Evolutionary conservation across 2,329 filamentous ascomycete genomes (phyloP).

Genomic region (Thielaviopsis euricoi): DNA sequence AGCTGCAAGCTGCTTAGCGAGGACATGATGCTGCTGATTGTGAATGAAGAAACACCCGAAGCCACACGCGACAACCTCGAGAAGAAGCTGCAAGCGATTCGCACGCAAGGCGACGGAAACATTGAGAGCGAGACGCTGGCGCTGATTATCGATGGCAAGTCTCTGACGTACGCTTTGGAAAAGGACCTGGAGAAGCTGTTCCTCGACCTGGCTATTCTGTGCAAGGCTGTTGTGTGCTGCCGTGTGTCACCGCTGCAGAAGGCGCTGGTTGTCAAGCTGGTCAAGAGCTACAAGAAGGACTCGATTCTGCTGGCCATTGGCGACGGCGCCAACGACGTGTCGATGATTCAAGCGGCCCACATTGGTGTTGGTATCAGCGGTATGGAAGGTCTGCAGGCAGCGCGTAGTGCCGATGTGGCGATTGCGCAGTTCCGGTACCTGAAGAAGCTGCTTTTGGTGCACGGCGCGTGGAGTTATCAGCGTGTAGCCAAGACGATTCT

Average conservation of each 20-base stretch:
- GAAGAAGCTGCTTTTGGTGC: conserved; percentile 82
- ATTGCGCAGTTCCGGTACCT: conserved; percentile 94
- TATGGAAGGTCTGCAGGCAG: conserved; percentile 90
- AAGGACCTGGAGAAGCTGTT: conserved; percentile 88
- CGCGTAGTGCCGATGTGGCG: conserved; percentile 84
- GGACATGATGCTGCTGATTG: conserved; percentile 93
- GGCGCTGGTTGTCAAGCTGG: conserved; percentile 91
- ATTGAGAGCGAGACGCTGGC: conserved; percentile 77
- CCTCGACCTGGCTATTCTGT: conserved; percentile 81
- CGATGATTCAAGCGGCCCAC: conserved; percentile 98
- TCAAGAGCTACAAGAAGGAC: conserved; percentile 81
- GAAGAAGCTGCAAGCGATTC: conserved; percentile 86
- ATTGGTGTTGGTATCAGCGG: conserved; percentile 96
- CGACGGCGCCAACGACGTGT: conserved; percentile 97
- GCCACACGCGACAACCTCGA: conserved; percentile 76
- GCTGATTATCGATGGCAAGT: conserved; percentile 90
- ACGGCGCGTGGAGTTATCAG: conserved; percentile 95
- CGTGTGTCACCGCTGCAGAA: conserved; percentile 96
- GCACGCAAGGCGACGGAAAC: conserved; percentile 59
- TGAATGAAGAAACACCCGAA: conserved; percentile 73
- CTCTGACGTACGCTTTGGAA: conserved; percentile 81
- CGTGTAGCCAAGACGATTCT: conserved; percentile 92
- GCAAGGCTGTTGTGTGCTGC: conserved; percentile 97
- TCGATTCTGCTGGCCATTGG: conserved; percentile 88
- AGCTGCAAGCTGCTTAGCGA: conserved; percentile 96